Evolutionary conservation across 495 filamentous ascomycete species (phyloP).

Genomic region (Penicillium crystallinum): DNA sequence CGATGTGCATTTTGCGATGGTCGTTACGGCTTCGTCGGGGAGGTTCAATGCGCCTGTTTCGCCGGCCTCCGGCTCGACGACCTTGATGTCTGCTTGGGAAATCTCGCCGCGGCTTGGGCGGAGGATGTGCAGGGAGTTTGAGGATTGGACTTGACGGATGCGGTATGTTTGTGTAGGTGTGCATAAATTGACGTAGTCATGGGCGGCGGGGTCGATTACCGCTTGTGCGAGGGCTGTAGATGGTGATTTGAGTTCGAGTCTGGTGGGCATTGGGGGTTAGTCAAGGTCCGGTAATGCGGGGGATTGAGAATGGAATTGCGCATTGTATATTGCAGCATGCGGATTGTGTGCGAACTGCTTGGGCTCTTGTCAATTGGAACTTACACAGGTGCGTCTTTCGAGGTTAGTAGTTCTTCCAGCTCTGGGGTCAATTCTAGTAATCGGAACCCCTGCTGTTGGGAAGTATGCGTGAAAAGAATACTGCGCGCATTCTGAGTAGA

Average conservation of each 20-base stretch:
- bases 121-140: slow-evolving; percentile 75
- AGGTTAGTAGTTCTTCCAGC: slow-evolving; percentile 60
- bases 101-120: slow-evolving; percentile 41
- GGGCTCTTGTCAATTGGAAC: slow-evolving; percentile 13
- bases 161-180: slow-evolving; percentile 65
- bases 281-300: neutral
- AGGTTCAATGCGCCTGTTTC: slow-evolving; percentile 29
- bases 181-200: slow-evolving; percentile 67
- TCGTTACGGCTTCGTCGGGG: slow-evolving; percentile 39
- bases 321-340: neutral
- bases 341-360: neutral
- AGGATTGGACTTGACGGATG: slow-evolving; percentile 85
- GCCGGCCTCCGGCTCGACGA: slow-evolving; percentile 21
- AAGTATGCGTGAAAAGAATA: slow-evolving; percentile 59
- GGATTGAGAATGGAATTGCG: neutral
- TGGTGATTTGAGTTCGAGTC: slow-evolving; percentile 61
- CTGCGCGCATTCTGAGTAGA: slow-evolving; percentile 54
- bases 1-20: slow-evolving; percentile 66
- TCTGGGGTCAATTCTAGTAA: slow-evolving; percentile 79
- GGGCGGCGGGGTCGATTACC: slow-evolving; percentile 28
- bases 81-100: slow-evolving; percentile 26
- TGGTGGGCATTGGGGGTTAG: slow-evolving; percentile 34
- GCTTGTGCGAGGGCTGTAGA: slow-evolving; percentile 21
- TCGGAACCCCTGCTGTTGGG: slow-evolving; percentile 58
- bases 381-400: slow-evolving; percentile 55